Evolutionary conservation across 73 alveolate genomes (phyloP), one percentile per base, ranked within the genome.

Genomic region (Symbiodinium pilosum): DNA sequence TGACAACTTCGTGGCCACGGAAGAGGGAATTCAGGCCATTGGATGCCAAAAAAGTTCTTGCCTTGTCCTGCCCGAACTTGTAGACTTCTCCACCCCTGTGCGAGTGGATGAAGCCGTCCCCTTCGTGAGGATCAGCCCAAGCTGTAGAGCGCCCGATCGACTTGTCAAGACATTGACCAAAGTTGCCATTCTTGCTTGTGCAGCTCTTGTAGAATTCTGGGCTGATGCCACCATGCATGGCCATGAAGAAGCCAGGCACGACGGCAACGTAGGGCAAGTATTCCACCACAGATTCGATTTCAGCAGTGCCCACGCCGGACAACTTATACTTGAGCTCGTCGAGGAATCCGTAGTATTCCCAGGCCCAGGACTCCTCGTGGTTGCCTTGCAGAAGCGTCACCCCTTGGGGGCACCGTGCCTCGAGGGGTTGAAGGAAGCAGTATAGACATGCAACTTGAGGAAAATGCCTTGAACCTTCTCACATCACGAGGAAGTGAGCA

Each of bases 161-260:
- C 3, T 6, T 3, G 21, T 40, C 68, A 6, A 87, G 84, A 24
- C 94, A 87, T 0, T 0, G 32, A 6, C 44, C 43, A 39, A 87
- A 87, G 26, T 52, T 28, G n/a, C 94, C 94, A 0, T 36, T 69
- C 43, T 56, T 40, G 18, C 86, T 69, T 5, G 84, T 24, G 68
- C 94, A 87, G 34, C 6, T 16, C 38, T 40, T 3, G 32, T 39
- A 85, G 2, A 87, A 40, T 36, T 59, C 69, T 24, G 81, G 81
- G 86, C 94, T 87, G 68, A 87, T 20, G 71, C 94, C 94, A 7
- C 94, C 94, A 39, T 87, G 94, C 86, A 87, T 8, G 43, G 86
- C 85, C 94, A 87, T 87, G 59, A 32, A 64, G 38, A 30, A 12
- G n/a, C 86, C 86, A 0, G 94, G 94, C 32, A 36, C 71, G 44